Conservation (phyloP, 2,329 filamentous ascomycete genomes). For the Pseudogymnoascus sp. region DNA sequence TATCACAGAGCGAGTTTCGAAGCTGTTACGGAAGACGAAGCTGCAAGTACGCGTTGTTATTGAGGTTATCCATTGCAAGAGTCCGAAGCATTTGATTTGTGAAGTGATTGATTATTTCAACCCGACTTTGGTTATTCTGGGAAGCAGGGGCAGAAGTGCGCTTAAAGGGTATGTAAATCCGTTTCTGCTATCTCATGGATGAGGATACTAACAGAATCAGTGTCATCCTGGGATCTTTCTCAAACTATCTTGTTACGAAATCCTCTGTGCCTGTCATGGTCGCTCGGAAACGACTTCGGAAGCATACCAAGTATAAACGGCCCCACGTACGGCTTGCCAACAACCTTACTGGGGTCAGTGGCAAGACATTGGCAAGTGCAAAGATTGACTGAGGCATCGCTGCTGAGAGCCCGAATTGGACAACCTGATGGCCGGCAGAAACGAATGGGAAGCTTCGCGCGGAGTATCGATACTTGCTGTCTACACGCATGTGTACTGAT, state of each 20-base stretch:
- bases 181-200: neutral
- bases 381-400: slow-evolving; percentile 55
- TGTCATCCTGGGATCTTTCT: slow-evolving; percentile 91
- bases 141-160: slow-evolving; percentile 82
- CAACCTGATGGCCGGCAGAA: neutral
- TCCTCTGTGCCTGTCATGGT: slow-evolving; percentile 98
- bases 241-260: slow-evolving; percentile 95
- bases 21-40: slow-evolving; percentile 79
- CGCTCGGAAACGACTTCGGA: slow-evolving; percentile 79
- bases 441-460: neutral
- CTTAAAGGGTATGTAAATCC: slow-evolving; percentile 67
- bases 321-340: slow-evolving; percentile 69
- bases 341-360: slow-evolving; percentile 66
- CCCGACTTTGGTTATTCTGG: slow-evolving; percentile 87
- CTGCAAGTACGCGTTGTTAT: slow-evolving; percentile 90
- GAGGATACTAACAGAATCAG: slow-evolving; percentile 37
- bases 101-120: slow-evolving; percentile 93
- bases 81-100: slow-evolving; percentile 88
- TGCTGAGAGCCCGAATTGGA: neutral
- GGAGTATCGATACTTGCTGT: neutral
- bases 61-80: slow-evolving; percentile 98
- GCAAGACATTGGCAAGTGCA: slow-evolving; percentile 61
- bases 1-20: slow-evolving; percentile 79
- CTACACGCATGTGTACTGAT: neutral
- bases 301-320: slow-evolving; percentile 75